Percentiles rank a stretch among this genome's conserved stretches.
Evolutionary conservation across 305 asterid genomes (phyloP).

Genomic region (Solanum hybrid): DNA sequence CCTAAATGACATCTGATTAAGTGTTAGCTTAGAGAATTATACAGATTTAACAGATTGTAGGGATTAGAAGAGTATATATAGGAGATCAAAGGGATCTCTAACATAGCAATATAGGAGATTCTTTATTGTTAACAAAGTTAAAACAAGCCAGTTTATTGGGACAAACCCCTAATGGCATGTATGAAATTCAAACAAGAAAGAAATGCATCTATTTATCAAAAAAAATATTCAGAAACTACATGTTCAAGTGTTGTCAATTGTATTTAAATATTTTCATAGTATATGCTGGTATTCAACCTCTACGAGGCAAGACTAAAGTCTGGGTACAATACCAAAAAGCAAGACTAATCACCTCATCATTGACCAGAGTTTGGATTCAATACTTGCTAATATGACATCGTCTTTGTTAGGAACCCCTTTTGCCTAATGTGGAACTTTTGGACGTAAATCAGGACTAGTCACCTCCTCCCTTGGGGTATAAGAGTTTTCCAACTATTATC

Average conservation of each 20-base stretch:
- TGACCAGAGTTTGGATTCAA: background rate
- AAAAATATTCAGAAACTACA: background rate
- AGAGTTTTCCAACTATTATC: background rate
- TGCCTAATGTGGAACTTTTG: background rate
- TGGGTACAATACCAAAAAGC: background rate
- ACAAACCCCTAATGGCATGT: conserved; percentile 5
- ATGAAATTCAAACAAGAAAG: background rate
- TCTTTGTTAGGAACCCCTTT: background rate
- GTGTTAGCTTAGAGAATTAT: background rate
- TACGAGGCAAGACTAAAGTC: background rate
- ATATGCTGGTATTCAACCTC: background rate
- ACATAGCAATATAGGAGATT: conserved; percentile 9
- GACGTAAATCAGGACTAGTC: background rate
- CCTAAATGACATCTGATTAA: conserved; percentile 5
- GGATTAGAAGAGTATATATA: background rate
- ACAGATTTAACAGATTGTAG: background rate
- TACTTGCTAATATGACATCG: background rate
- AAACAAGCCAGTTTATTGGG: conserved; percentile 10
- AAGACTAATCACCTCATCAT: background rate
- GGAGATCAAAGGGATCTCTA: background rate
- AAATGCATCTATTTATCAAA: background rate
- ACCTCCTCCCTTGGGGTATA: background rate
- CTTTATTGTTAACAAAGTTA: background rate
- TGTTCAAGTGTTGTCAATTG: background rate
- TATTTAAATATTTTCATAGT: background rate